Evolutionary conservation across 2,329 filamentous ascomycete species (phyloP), one percentile per base, ranked within the genome.

Genomic region (Epichloe scottii): DNA sequence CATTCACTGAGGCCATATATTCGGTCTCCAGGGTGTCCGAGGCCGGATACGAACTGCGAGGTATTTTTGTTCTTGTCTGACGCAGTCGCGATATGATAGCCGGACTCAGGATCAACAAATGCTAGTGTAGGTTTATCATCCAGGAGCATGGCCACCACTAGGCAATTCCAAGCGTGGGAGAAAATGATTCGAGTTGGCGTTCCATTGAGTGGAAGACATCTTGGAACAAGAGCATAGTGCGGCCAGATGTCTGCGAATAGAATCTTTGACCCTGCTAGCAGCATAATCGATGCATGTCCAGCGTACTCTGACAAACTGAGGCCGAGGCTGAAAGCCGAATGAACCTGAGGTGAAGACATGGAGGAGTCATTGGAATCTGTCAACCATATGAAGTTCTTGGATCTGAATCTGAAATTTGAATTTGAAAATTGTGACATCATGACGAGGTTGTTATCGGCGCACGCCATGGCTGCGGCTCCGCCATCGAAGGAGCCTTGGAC

Each of bases 1-100:
- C 85, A 89, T 54, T 87, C 81, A 1, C 75, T 64, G 7, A 89
- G 63, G 1, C 77, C 73, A 42, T 78, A 71, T 1, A 89, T 76
- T 39, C 72, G 73, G 55, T 85, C 81, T 1, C 76, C 76, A 1
- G 65, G 55, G 43, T 77, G 72, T 1, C 77, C 78, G 15, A 89
- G 68, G 3, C 76, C 75, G 15, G 71, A 73, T 33, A 83, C 75
- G 51, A 75, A 77, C 1, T 73, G 66, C 0, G 71, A 63, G 0
- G 66, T 60, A 4, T 68, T 63, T 15, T 66, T 68, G 3, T 67
- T 64, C 40, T 67, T 73, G 51, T 75, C 69, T 2, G 63, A 60
- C 0, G 78, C 68, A 12, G 60, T 56, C 0, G 78, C 78, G 1
- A 83, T 59, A 51, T 77, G 69, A 5, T 64, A 59, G 1, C 80